Evolutionary conservation across 2,329 filamentous ascomycete species (phyloP).

Genomic region (Xylariaceae sp.): DNA sequence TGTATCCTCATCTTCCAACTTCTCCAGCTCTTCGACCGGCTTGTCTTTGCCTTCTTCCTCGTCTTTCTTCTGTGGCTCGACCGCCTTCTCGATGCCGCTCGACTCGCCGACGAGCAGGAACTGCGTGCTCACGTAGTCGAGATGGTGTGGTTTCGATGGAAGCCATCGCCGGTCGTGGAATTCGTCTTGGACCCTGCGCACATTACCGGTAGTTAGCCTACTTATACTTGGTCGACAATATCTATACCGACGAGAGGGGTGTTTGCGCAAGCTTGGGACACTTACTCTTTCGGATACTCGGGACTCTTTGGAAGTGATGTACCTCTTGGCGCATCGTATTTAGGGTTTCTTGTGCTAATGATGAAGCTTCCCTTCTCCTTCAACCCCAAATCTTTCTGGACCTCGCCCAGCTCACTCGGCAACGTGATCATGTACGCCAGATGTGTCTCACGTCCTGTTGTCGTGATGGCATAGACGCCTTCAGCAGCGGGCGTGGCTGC

Average conservation of each 20-base stretch:
- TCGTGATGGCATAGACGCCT: constrained; percentile 77
- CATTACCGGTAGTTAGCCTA: constrained; percentile 3
- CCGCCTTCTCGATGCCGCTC: constrained; percentile 49
- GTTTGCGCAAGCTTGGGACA: constrained; percentile 5
- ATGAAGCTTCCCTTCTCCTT: constrained; percentile 69
- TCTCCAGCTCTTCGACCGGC: constrained; percentile 65
- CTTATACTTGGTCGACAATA: too few relatives aligned
- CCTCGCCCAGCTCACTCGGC: constrained; percentile 60
- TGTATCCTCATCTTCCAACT: constrained; percentile 70
- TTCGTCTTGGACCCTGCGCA: constrained; percentile 57
- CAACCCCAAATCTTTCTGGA: constrained; percentile 72
- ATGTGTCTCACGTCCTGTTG: constrained; percentile 65
- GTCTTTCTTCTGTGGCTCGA: constrained; percentile 50
- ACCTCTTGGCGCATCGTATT: constrained; percentile 58
- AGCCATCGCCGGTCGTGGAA: constrained; percentile 72
- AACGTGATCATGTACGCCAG: constrained; percentile 76
- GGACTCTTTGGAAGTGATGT: constrained; percentile 59
- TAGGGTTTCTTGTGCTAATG: constrained; percentile 74
- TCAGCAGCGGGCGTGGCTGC: constrained; percentile 73
- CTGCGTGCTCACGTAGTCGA: constrained; percentile 71
- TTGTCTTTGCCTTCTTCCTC: constrained; percentile 56
- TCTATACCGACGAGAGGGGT: too few relatives aligned
- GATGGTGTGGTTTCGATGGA: constrained; percentile 64
- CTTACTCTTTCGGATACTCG: constrained; percentile 65
- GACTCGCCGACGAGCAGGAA: constrained; percentile 73